Evolutionary conservation across 73 alveolate genomes (phyloP).

Genomic region (Paramecium sonneborni): DNA sequence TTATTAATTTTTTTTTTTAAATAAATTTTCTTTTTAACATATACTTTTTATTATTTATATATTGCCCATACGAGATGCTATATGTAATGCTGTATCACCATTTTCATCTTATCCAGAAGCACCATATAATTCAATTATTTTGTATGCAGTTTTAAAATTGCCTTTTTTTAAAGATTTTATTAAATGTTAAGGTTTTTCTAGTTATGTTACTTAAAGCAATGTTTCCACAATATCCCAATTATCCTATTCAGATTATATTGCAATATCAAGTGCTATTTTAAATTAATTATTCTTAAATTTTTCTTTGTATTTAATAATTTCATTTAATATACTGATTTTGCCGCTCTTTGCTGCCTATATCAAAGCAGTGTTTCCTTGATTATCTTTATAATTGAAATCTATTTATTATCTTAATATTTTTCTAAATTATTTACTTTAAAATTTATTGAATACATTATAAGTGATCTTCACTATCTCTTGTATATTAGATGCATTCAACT

Average conservation of each 20-base stretch:
- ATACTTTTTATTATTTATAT: conserved; percentile 18
- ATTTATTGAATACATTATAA: not conserved
- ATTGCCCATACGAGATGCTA: conserved; percentile 44
- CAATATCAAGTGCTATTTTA: not conserved
- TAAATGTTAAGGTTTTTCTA: conserved; percentile 13
- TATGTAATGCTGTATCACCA: conserved; percentile 64
- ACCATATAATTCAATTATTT: not conserved
- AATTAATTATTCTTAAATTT: not conserved
- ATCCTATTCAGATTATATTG: not conserved
- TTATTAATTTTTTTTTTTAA: not conserved
- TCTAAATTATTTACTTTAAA: not conserved
- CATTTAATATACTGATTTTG: not conserved
- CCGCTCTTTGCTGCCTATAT: not conserved
- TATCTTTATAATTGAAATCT: not conserved
- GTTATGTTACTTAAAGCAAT: not conserved
- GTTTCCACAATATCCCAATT: conserved; percentile 52
- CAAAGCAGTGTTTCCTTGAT: conserved; percentile 28
- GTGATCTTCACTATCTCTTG: conserved; percentile 34
- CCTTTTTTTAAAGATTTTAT: not conserved
- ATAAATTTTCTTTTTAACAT: not conserved
- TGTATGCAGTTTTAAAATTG: conserved; percentile 10
- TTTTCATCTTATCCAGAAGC: conserved; percentile 22
- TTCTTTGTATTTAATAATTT: not conserved
- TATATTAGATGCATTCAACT: not conserved
- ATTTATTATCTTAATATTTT: not conserved